Base-by-base conservation (phyloP, 306 rosid species). In the Glycine soja region DNA sequence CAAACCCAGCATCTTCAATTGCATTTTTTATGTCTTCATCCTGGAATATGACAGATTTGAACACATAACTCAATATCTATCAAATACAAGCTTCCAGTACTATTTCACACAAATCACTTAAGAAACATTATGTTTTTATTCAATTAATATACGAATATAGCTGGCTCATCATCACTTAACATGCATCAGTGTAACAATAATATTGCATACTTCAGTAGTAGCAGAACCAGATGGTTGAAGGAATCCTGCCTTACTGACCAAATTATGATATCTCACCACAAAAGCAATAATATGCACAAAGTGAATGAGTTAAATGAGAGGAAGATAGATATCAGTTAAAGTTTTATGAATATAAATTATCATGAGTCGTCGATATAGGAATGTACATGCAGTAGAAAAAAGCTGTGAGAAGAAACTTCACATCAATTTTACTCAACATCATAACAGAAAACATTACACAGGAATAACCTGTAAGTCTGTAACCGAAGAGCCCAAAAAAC, bases 1-100 rank as follows among this genome's bases (percentile, higher is more conserved):
- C 99, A 80, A 95, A 95, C 81, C 98, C 99, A 7, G 98, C 99
- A 83, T 95, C 99, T 89, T 95, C 99, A 78, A 95, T 90, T 73
- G 97, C 94, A 82, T 88, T 85, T 89, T 85, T 93, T 69, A 95
- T 85, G 78, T 95, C 97, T 78, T 89, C 94, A 10, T 91, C 96
- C 99, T 95, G 86, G 74, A 51, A 80, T 75, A 77, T 52, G 76
- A 76, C 58, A 84, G 72, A 74, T 71, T 82, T 69, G 14, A 83
- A 42, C 76, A 59, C 72, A 66, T 11, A 59, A 46, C 51, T 85
- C 64, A 82, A 77, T 34, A 75, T 38, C 43, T 70, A 75, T 62
- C 77, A 38, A 61, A 72, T 57, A 78, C 6, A 42, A 76, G 82
- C 78, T 76, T 18, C 50, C 51, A 63, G 45, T 4, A 64, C 12